A percentile compares a stretch with the other conserved stretches of the same genome.
phyloP scores from a whole-genome alignment of 139 green algal genomes.

The Volvox africanus region DNA sequence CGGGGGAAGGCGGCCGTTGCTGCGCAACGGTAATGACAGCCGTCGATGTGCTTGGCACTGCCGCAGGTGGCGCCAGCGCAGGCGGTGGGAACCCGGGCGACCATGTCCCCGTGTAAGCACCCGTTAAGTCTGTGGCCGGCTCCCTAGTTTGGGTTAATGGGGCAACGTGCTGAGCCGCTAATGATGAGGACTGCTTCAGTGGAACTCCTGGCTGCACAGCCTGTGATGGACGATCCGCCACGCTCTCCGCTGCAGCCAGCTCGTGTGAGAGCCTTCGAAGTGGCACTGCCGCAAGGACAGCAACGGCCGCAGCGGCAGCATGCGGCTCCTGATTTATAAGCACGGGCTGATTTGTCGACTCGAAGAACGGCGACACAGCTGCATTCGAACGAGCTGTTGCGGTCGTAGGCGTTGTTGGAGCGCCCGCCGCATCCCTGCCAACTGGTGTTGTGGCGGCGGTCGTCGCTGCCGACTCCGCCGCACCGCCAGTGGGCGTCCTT shows the following conservation, averaged over 20 bases:
- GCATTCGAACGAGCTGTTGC: neutral
- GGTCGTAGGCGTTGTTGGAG: neutral
- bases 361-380: neutral
- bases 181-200: too few relatives aligned
- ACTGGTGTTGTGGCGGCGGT: conserved; percentile 4
- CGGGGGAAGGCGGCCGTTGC: neutral
- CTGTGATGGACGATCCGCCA: neutral
- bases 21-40: neutral
- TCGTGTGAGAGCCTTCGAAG: neutral
- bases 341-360: neutral
- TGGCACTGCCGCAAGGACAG: neutral
- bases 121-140: neutral
- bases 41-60: neutral
- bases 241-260: neutral
- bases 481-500: neutral
- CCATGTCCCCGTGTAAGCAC: neutral
- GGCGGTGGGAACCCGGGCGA: neutral
- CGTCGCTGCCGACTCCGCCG: neutral
- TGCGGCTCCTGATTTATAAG: neutral
- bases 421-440: neutral
- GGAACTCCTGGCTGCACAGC: too few relatives aligned
- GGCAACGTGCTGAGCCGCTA: too few relatives aligned
- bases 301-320: neutral
- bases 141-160: too few relatives aligned
- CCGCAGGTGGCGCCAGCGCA: neutral